These are phyloP conservation scores for Fusarium guadeloupense DNA, from an alignment of 2,329 filamentous ascomycete species.

Conservation along the genomic window DNA sequence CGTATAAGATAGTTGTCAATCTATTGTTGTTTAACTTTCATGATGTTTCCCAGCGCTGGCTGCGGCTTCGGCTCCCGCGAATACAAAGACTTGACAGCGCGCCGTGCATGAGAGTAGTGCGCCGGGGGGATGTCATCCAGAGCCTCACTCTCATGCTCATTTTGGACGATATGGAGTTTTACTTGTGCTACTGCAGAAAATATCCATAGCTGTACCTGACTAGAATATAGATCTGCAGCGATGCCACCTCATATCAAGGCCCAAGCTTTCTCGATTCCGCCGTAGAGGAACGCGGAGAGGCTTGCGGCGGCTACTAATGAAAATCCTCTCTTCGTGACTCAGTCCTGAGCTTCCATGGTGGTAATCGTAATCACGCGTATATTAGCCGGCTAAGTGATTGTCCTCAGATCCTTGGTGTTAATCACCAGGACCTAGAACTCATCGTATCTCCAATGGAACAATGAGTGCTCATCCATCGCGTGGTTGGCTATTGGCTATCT, in stretches of 20 bases:
- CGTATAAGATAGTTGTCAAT: background rate
- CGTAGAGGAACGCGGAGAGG: slow-evolving; percentile 11
- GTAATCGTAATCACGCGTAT: background rate
- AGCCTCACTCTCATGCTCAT: slow-evolving; percentile 15
- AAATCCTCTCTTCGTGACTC: background rate
- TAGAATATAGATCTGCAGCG: slow-evolving; percentile 20
- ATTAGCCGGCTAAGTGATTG: background rate
- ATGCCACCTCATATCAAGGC: slow-evolving; percentile 20
- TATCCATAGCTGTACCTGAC: slow-evolving; percentile 4
- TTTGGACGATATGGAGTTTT: background rate
- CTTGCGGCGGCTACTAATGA: slow-evolving; percentile 3
- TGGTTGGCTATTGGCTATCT: background rate
- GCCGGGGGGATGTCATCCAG: slow-evolving; percentile 19
- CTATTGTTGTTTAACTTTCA: background rate
- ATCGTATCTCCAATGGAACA: background rate
- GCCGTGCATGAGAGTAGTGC: slow-evolving; percentile 22
- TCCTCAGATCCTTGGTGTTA: slow-evolving; percentile 25
- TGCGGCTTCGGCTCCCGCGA: background rate
- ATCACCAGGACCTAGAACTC: slow-evolving; percentile 22
- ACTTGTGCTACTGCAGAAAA: background rate
- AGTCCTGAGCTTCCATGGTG: slow-evolving; percentile 7
- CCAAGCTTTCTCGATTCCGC: slow-evolving; percentile 14
- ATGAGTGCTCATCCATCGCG: background rate
- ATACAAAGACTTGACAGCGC: slow-evolving; percentile 3
- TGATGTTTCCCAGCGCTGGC: background rate